Evolutionary conservation across 306 rosid genomes (phyloP), one percentile per base, ranked within the genome.

Genomic region (Trifolium subterraneum): DNA sequence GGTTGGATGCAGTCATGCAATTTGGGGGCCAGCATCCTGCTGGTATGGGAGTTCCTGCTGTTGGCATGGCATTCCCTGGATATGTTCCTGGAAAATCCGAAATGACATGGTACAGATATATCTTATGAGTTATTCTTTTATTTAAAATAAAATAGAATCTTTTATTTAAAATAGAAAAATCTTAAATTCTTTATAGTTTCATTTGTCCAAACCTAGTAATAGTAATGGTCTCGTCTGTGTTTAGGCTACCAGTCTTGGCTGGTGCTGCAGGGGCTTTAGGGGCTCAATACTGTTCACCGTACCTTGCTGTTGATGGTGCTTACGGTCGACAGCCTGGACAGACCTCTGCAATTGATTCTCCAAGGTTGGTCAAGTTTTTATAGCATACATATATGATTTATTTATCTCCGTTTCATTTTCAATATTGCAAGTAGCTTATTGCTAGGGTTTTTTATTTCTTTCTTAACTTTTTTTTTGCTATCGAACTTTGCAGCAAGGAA

Each of bases 1-100:
- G 71, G 38, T 48, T 48, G 64, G 63, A 70, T 73, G 64, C 82
- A 95, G 99, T 95, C 68, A 90, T 95, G 99, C 99, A 92, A 86
- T 95, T 92, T 79, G 92, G 98, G 61, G 93, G 93, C 29, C 99
- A 95, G 90, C 97, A 92, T 84, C 92, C 99, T 74, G 90, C 96
- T 83, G 98, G 99, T 73, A 84, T 94, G 4, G 97, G 99, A 70
- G 97, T 94, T 85, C 99, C 99, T 61, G 96, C 99, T 50, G 98
- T 95, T 71, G 99, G 99, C 72, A 95, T 95, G 99, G 99, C 99
- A 27, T 92, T 90, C 79, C 99, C 99, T 29, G 99, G 99, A 75
- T 95, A 95, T 78, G 99, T 95, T 84, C 88, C 87, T 73, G 99
- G 97, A 82, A 95, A 85, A 71, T 86, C 97, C 62, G 99, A 95